These are phyloP conservation scores for Bothriochloa decipiens DNA, from an alignment of 176 grass and related monocot species.

Conservation along the genomic window DNA sequence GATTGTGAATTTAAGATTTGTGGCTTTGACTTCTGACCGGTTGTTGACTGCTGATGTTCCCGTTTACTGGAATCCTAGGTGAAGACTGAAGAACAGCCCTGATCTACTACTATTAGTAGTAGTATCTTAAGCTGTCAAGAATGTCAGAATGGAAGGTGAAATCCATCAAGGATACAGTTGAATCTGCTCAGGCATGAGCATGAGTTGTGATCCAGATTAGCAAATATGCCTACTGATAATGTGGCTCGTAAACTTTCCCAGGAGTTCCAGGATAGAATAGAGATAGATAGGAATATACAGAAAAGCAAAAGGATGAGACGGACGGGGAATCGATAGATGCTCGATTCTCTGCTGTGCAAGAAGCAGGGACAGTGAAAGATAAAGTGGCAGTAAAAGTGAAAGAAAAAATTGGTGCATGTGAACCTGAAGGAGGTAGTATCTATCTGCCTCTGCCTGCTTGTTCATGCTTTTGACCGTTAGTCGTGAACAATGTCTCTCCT, in stretches of 20 bases:
- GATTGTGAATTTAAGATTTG: slow-evolving; percentile 26
- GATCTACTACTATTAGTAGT: neutral
- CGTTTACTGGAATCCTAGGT: slow-evolving; percentile 18
- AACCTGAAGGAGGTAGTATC: too few relatives aligned
- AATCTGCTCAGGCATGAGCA: too few relatives aligned
- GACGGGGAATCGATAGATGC: neutral
- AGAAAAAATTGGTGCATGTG: too few relatives aligned
- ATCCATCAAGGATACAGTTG: neutral
- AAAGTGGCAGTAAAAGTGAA: slow-evolving; percentile 37
- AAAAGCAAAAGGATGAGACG: slow-evolving; percentile 22
- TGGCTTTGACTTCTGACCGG: slow-evolving; percentile 36
- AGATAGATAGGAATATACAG: neutral
- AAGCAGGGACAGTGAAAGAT: slow-evolving; percentile 28
- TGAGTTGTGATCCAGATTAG: neutral
- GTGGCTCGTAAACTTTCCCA: neutral
- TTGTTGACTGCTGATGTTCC: slow-evolving; percentile 3
- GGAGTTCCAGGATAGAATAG: neutral
- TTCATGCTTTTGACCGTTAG: slow-evolving; percentile 46
- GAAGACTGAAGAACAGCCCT: slow-evolving; percentile 15
- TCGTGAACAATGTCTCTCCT: slow-evolving; percentile 5
- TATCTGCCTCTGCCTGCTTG: neutral
- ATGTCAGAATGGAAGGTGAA: neutral
- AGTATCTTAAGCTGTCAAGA: neutral
- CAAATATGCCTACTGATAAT: neutral
- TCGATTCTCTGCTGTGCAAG: neutral